Evolutionary conservation across 2,329 filamentous ascomycete genomes (phyloP).

Genomic region (Curvularia verruculosa): DNA sequence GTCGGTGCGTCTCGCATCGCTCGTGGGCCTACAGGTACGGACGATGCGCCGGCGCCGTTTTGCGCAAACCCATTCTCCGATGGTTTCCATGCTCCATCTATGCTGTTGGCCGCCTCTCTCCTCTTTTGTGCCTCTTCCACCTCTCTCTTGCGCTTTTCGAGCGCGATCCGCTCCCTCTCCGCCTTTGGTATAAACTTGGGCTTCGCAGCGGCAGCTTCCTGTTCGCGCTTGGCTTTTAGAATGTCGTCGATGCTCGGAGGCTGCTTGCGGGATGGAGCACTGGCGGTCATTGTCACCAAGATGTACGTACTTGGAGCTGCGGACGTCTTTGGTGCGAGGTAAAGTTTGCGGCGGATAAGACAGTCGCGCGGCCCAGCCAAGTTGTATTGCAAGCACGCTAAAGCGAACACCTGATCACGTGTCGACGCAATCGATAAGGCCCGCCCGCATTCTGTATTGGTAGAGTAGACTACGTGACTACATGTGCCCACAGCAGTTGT

Average conservation of each 20-base stretch:
- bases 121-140: conserved; percentile 65
- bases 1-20: conserved; percentile 70
- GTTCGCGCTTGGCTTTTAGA: conserved; percentile 81
- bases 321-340: neutral
- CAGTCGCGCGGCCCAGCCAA: conserved; percentile 4
- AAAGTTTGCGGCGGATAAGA: neutral
- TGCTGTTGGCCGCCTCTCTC: conserved; percentile 48
- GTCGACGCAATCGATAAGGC: conserved; percentile 9
- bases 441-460: neutral
- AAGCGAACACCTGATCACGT: conserved; percentile 27
- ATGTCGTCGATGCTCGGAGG: conserved; percentile 87
- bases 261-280: conserved; percentile 37
- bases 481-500: neutral
- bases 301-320: neutral
- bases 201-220: conserved; percentile 82
- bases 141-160: conserved; percentile 78
- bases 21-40: conserved; percentile 73
- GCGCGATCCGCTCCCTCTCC: conserved; percentile 77
- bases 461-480: too few relatives aligned
- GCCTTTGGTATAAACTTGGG: conserved; percentile 87
- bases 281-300: conserved; percentile 3
- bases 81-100: conserved; percentile 6
- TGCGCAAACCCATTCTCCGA: conserved; percentile 15
- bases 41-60: conserved; percentile 24
- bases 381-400: conserved; percentile 18